Evolutionary conservation across 768 basidiomycete genomes (phyloP), one percentile per base, ranked within the genome.

Genomic region (Leccinum truebloodii): DNA sequence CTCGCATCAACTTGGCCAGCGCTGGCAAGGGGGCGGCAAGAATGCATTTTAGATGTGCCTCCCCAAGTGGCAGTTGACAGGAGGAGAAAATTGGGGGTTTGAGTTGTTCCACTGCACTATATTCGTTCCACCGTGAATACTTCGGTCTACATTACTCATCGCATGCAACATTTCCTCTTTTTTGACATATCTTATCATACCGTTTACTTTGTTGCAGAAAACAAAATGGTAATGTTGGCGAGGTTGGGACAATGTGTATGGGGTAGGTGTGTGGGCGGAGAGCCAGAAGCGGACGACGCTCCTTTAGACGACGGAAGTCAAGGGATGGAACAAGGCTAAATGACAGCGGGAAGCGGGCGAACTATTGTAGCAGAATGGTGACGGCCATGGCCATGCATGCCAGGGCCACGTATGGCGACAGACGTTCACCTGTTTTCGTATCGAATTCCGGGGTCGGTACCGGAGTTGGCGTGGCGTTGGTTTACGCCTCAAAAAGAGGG

Each of bases 401-500:
- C 14, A 99, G 73, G 6, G 91, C 89, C 16, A 99, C 97, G 67
- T 98, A 98, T 41, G 96, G 97, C 30, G 96, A 98, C 50, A 99
- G 78, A 20, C 97, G 84, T 75, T 98, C 97, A 54, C 96, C 95
- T 97, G 73, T 54, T n/a, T 44, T 46, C 44, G 44, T 22, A 46
- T 46, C 14, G 39, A 6, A 30, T 35, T 37, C 8, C 41, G 51
- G 9, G 32, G 26, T 62, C 12, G 44, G 52, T 46, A 46, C 44
- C 41, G 44, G 20, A 2, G 20, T 46, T 46, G 44, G 44, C 9
- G 44, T 22, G 44, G 44, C 44, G 44, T 46, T 46, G 44, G 44
- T 46, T 46, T 20, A 46, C 44, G 20, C 44, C 20, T 46, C 20
- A 12, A 46, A 46, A 46, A 5, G n/a, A 13, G 54, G 5, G n/a